Evolutionary conservation across 2,329 filamentous ascomycete genomes (phyloP).

Genomic region (Neocatenulostroma microsporum): DNA sequence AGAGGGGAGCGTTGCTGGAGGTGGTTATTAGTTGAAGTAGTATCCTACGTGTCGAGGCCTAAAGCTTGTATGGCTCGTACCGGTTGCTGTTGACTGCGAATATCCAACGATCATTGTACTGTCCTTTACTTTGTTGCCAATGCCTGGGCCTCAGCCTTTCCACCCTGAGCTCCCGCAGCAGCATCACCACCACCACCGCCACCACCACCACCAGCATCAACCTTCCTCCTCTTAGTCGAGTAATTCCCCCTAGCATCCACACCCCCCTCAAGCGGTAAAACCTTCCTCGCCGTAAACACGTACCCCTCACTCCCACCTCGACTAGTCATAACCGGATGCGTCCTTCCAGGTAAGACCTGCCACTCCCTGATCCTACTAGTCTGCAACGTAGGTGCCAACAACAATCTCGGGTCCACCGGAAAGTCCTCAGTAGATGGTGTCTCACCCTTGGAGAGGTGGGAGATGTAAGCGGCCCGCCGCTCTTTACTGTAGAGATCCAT

Average conservation of each 20-base stretch:
- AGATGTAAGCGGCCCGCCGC: conserved; percentile 66
- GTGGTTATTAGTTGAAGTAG: conserved; percentile 2
- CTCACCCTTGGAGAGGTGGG: conserved; percentile 26
- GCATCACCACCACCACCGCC: too few species aligned
- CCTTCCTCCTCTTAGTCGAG: conserved; percentile 56
- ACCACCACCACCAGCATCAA: conserved; percentile 3
- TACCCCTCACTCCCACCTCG: conserved; percentile 84
- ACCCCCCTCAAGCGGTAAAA: conserved; percentile 68
- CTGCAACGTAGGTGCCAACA: conserved; percentile 74
- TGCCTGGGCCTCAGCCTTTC: too few species aligned
- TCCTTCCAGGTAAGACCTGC: conserved; percentile 87
- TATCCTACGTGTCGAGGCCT: too few species aligned
- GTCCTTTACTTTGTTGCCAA: too few species aligned
- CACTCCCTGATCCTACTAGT: conserved; percentile 69
- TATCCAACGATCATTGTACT: too few species aligned
- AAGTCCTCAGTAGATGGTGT: conserved; percentile 56
- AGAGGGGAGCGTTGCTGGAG: conserved; percentile 10
- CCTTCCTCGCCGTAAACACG: conserved; percentile 74
- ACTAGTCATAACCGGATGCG: conserved; percentile 89
- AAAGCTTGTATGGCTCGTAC: too few species aligned
- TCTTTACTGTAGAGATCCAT: conserved; percentile 79
- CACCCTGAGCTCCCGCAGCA: too few species aligned
- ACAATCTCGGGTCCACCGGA: conserved; percentile 74
- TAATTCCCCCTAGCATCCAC: conserved; percentile 77
- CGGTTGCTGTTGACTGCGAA: too few species aligned